Percentiles rank a stretch among this genome's conserved stretches.
Evolutionary conservation across 805 yeast species (phyloP).

Genomic region (Kluyveromyces wickerhamii): DNA sequence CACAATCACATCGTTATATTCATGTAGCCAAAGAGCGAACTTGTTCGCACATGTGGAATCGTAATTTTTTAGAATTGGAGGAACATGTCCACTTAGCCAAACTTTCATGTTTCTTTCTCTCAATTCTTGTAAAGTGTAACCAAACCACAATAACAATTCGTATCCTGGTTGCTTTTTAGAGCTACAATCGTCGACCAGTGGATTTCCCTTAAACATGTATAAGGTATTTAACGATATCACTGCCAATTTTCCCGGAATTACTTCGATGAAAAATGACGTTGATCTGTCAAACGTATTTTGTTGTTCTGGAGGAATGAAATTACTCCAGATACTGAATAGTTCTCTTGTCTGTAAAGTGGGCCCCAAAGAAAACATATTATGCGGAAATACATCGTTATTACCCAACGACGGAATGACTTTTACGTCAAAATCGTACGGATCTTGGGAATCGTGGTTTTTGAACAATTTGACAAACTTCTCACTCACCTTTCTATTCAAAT

Average conservation of each 20-base stretch:
- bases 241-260: slow-evolving; percentile 73
- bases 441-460: slow-evolving; percentile 36
- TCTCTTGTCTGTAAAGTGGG: slow-evolving; percentile 85
- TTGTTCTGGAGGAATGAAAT: slow-evolving; percentile 70
- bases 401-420: slow-evolving; percentile 67
- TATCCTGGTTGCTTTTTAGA: slow-evolving; percentile 70
- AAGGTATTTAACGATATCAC: slow-evolving; percentile 72
- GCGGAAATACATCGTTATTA: slow-evolving; percentile 85
- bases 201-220: slow-evolving; percentile 67
- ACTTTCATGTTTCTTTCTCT: slow-evolving; percentile 71
- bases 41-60: slow-evolving; percentile 68
- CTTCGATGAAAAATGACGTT: slow-evolving; percentile 66
- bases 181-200: slow-evolving; percentile 77
- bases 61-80: slow-evolving; percentile 72
- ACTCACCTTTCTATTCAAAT: slow-evolving; percentile 55
- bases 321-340: slow-evolving; percentile 63
- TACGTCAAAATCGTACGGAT: slow-evolving; percentile 40
- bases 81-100: slow-evolving; percentile 85
- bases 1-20: slow-evolving; percentile 72
- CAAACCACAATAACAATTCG: slow-evolving; percentile 68
- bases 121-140: slow-evolving; percentile 63
- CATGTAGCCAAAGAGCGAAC: slow-evolving; percentile 73
- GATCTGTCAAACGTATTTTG: slow-evolving; percentile 67
- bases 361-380: slow-evolving; percentile 76
- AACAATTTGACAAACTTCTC: slow-evolving; percentile 45